Percentiles rank a stretch among this genome's conserved stretches.
Evolutionary conservation across 2,329 filamentous ascomycete species (phyloP).

Genomic region (Ophiosphaerella narmari): DNA sequence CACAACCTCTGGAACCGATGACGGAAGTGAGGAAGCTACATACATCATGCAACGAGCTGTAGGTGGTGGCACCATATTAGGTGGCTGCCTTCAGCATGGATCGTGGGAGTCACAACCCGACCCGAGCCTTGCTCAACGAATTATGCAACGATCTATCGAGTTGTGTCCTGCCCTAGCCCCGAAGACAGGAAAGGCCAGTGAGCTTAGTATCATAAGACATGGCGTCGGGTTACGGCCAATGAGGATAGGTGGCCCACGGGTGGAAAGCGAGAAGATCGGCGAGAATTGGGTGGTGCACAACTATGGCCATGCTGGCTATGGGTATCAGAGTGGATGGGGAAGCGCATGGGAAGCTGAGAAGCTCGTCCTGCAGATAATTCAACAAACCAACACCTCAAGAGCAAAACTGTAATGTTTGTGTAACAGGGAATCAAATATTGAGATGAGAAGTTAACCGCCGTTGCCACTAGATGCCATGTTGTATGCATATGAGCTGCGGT

Average conservation of each 20-base stretch:
- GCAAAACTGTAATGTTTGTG: constrained; percentile 3
- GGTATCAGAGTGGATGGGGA: constrained; percentile 61
- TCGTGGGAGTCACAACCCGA: constrained; percentile 82
- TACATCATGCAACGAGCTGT: constrained; percentile 84
- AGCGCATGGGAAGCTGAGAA: constrained; percentile 48
- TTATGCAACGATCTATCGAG: constrained; percentile 78
- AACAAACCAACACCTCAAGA: neutral
- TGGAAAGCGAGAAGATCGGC: constrained; percentile 71
- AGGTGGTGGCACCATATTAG: constrained; percentile 78
- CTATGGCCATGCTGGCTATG: constrained; percentile 80
- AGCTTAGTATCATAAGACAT: constrained; percentile 74
- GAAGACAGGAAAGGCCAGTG: constrained; percentile 68
- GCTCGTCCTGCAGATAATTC: constrained; percentile 35
- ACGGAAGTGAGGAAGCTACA: constrained; percentile 70
- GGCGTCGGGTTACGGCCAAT: constrained; percentile 81
- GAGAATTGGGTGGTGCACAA: constrained; percentile 76
- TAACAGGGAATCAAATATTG: too few relatives aligned
- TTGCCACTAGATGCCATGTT: too few relatives aligned
- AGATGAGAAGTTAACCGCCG: too few relatives aligned
- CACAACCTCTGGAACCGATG: constrained; percentile 72
- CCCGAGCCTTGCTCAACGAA: constrained; percentile 76
- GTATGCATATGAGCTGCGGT: too few relatives aligned
- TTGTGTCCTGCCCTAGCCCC: constrained; percentile 66
- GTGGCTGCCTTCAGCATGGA: constrained; percentile 80
- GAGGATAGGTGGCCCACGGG: constrained; percentile 71